A percentile compares a stretch with the other conserved stretches of the same genome.
These are phyloP conservation scores for Pseudogymnoascus sp. DNA, from an alignment of 2,329 filamentous ascomycete species.

Conservation along the genomic window DNA sequence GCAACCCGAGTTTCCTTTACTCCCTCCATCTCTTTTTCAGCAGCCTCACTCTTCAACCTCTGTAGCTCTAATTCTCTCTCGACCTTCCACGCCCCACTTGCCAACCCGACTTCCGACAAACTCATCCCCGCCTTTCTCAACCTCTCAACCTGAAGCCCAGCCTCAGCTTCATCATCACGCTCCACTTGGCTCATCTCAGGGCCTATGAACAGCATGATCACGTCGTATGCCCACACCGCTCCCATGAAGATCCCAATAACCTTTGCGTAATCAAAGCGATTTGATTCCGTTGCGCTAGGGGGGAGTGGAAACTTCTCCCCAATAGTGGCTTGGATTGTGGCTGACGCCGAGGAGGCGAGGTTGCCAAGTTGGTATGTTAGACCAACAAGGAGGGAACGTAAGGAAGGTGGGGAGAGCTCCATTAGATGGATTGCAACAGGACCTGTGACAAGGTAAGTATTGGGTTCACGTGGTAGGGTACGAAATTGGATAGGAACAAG, in stretches of 20 bases:
- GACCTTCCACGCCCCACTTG: background rate
- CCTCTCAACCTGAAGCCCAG: background rate
- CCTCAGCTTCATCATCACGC: background rate
- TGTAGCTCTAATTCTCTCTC: background rate
- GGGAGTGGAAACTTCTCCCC: slow-evolving; percentile 67
- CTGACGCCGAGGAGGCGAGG: slow-evolving; percentile 62
- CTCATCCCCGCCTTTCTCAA: background rate
- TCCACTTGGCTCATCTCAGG: slow-evolving; percentile 29
- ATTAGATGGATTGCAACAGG: slow-evolving; percentile 63
- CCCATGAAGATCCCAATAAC: slow-evolving; percentile 87
- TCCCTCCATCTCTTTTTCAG: background rate
- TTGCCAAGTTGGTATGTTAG: slow-evolving; percentile 65
- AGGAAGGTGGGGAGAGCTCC: slow-evolving; percentile 60
- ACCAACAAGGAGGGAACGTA: slow-evolving; percentile 60
- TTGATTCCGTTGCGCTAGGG: slow-evolving; percentile 38
- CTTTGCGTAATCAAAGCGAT: slow-evolving; percentile 64
- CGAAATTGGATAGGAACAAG: background rate
- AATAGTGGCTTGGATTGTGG: slow-evolving; percentile 70
- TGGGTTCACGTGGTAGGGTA: background rate
- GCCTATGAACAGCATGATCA: slow-evolving; percentile 39
- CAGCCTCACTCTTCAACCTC: background rate
- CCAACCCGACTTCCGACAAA: background rate
- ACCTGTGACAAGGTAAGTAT: slow-evolving; percentile 29
- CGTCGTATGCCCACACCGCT: slow-evolving; percentile 60
- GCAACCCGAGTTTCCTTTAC: background rate